phyloP scores from a whole-genome alignment of 1,139 yeast genomes.

The Kodamaea derodonti region DNA sequence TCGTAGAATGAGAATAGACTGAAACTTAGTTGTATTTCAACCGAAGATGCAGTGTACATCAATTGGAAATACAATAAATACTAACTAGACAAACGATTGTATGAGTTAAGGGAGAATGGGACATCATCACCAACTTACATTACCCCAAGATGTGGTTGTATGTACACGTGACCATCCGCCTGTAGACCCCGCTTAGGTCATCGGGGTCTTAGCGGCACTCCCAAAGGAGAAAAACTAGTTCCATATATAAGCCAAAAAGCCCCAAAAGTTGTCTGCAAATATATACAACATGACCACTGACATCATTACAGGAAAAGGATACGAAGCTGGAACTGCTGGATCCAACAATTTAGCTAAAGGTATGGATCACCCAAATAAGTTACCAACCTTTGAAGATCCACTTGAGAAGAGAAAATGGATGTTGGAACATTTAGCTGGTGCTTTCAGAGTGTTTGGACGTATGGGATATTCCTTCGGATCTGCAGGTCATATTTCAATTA shows the following conservation, averaged over 20 bases:
- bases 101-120: too few relatives aligned
- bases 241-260: too few relatives aligned
- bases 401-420: constrained; percentile 57
- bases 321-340: constrained; percentile 34
- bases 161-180: not conserved
- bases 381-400: constrained; percentile 51
- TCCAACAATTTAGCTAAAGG: constrained; percentile 51
- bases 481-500: constrained; percentile 77
- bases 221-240: too few relatives aligned
- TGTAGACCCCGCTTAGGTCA: not conserved
- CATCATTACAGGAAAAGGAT: constrained; percentile 27
- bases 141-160: too few relatives aligned
- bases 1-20: too few relatives aligned
- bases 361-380: constrained; percentile 41
- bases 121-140: too few relatives aligned
- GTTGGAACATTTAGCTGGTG: constrained; percentile 76
- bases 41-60: too few relatives aligned
- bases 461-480: constrained; percentile 72
- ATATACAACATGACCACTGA: not conserved
- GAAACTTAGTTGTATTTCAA: too few relatives aligned
- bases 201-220: not conserved
- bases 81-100: too few relatives aligned
- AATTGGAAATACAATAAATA: too few relatives aligned
- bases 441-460: constrained; percentile 73
- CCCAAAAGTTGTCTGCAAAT: too few relatives aligned